Percentiles rank a stretch among this genome's conserved stretches.
Conservation (phyloP, 2,329 filamentous ascomycete species). For the Trichoderma simmonsii region DNA sequence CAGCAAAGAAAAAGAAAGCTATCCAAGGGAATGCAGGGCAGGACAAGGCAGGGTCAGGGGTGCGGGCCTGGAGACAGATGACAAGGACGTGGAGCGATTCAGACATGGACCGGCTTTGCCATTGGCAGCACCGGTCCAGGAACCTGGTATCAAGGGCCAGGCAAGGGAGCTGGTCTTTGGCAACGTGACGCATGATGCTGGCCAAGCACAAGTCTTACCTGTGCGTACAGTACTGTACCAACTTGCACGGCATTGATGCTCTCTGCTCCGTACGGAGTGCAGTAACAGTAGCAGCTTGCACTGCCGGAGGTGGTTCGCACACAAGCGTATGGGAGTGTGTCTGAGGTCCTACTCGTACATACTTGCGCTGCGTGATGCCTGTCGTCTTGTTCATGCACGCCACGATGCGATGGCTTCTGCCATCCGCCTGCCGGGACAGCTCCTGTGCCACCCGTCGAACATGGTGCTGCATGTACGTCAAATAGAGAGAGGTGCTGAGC, state of each 20-base stretch:
- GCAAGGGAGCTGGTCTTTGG: background rate
- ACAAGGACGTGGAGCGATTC: slow-evolving; percentile 6
- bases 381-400: background rate
- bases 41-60: slow-evolving; percentile 1
- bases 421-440: background rate
- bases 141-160: slow-evolving; percentile 14
- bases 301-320: background rate
- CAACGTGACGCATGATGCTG: slow-evolving; percentile 14
- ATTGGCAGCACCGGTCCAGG: slow-evolving; percentile 16
- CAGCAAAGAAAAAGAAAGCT: background rate
- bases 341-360: no score
- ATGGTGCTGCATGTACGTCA: background rate
- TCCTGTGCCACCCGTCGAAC: background rate
- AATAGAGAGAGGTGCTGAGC: background rate
- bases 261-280: background rate
- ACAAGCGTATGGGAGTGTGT: background rate
- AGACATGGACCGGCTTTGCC: background rate
- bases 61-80: background rate
- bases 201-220: background rate
- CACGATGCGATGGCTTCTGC: background rate
- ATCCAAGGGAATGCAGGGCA: slow-evolving; percentile 4
- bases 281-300: background rate
- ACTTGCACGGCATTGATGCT: background rate
- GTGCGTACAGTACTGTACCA: background rate
- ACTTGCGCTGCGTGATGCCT: background rate